Conservation (phyloP, 2,329 filamentous ascomycete genomes). For the Colletotrichum simmondsii region DNA sequence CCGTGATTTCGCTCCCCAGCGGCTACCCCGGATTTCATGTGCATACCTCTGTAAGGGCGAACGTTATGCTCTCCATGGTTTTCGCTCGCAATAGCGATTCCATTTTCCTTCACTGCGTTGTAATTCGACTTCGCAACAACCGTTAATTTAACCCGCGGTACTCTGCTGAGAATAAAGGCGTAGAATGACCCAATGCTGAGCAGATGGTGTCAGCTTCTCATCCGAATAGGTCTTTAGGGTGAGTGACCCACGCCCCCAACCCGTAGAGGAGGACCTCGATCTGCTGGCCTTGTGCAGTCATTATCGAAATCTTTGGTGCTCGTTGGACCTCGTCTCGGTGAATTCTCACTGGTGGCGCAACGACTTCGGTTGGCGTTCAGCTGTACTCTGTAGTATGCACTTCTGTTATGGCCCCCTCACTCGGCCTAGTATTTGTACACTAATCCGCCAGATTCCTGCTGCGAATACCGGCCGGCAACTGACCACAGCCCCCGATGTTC, state of each 20-base stretch:
- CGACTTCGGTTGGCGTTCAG: background rate
- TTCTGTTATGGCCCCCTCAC: background rate
- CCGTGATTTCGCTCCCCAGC: no score
- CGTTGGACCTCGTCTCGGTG: background rate
- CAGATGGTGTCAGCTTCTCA: background rate
- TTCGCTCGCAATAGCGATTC: slow-evolving; percentile 64
- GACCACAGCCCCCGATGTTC: background rate
- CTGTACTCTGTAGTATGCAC: background rate
- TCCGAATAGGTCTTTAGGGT: background rate
- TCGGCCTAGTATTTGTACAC: slow-evolving; percentile 15
- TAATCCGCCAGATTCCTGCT: background rate
- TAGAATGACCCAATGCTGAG: slow-evolving; percentile 68
- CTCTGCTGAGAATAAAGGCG: slow-evolving; percentile 61
- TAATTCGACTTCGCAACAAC: slow-evolving; percentile 72
- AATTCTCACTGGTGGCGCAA: background rate
- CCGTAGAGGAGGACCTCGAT: slow-evolving; percentile 59
- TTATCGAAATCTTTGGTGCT: background rate
- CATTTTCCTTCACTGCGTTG: slow-evolving; percentile 60
- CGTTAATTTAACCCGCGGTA: slow-evolving; percentile 59
- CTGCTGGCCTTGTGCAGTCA: slow-evolving; percentile 35
- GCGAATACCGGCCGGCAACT: background rate
- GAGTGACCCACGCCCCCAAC: slow-evolving; percentile 60
- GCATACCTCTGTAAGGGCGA: slow-evolving; percentile 53
- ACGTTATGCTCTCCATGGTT: slow-evolving; percentile 67
- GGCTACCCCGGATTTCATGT: background rate